Evolutionary conservation across 2,329 filamentous ascomycete genomes (phyloP), one percentile per base, ranked within the genome.

Genomic region (Fusarium chlamydosporum): DNA sequence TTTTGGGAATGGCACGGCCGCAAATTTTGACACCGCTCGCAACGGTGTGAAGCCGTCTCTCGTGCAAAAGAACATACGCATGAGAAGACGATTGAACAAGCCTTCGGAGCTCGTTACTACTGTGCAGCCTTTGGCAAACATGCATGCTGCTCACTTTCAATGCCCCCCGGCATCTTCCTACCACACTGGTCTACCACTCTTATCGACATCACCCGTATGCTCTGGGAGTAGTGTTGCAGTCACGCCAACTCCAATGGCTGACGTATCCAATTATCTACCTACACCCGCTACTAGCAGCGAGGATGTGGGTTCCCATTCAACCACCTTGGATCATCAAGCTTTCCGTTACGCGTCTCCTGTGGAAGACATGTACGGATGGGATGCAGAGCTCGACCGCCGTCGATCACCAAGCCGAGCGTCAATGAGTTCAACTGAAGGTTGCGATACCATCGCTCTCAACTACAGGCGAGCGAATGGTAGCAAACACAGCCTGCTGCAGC

Each of bases 321-420:
- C 70, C 9, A 66, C 43, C 40, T 51, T 57, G 13, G 71, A 65
- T 34, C 38, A 58, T 2, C 37, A 65, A 18, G 62, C 62, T 4
- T 73, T 61, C 31, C 61, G 64, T 42, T 68, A 62, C 38, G 57
- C 71, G 4, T 65, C 70, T 10, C 54, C 70, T 3, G 48, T 65
- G 7, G 56, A 52, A 20, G 84, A 87, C 56, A 69, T 81, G 6
- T 87, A 87, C 57, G 85, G 85, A 13, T 88, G 85, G 85, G 84
- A 87, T 61, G 84, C 83, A 11, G 84, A 84, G 66, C 73, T 74
- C 42, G 59, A 73, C 16, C 73, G 72, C 42, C 61, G 66, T 12
- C 47, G 62, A 20, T 51, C 57, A 7, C 50, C 57, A 34, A 56
- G 62, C 15, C 53, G 61, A 18, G 43, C 59, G 7, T 70, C 62